Base-by-base conservation (phyloP, 441 rosid species). In the Aleurites moluccanus region DNA sequence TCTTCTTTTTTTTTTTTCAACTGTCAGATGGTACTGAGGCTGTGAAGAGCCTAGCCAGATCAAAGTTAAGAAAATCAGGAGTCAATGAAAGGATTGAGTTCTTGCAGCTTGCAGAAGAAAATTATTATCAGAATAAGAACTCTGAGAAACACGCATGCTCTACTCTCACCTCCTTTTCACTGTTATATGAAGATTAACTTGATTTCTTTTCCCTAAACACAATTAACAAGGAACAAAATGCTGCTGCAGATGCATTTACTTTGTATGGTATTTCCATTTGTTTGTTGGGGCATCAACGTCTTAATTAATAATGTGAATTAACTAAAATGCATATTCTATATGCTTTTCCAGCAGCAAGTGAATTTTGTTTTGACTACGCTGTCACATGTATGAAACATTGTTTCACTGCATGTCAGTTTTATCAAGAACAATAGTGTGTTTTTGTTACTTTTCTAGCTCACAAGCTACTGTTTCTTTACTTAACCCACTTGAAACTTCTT, bases 21-120 rank as follows among this genome's bases (percentile, higher is more conserved):
- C 72, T 78, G 63, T 35, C 82, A 93, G 98, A 90, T 79, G 93
- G 21, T 62, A 65, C 53, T 23, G 92, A 91, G 73, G 80, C 52
- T 80, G 83, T 74, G 23, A 85, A 81, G 80, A 82, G 83, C 77
- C 64, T 88, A 65, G 76, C 83, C 70, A 75, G 78, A 69, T 86
- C 90, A 61, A 86, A 86, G 75, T 74, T 86, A 5, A 88, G 77
- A 81, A 91, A 81, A 70, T 63, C 85, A 75, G 90, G 90, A 76
- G 69, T 91, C 44, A 81, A 82, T 53, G 94, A 88, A 77, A 93
- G 84, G 87, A 77, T 93, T 20, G 90, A 87, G 65, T 77, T 92
- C 73, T 80, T 92, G 85, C 88, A 93, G 83, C 86, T 56, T 40
- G 98, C 95, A 10, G 98, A 93, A 84, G 92, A 90, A 81, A 89